Evolutionary conservation across 2,329 filamentous ascomycete species (phyloP), one percentile per base, ranked within the genome.

Genomic region (Scorias spongiosa): DNA sequence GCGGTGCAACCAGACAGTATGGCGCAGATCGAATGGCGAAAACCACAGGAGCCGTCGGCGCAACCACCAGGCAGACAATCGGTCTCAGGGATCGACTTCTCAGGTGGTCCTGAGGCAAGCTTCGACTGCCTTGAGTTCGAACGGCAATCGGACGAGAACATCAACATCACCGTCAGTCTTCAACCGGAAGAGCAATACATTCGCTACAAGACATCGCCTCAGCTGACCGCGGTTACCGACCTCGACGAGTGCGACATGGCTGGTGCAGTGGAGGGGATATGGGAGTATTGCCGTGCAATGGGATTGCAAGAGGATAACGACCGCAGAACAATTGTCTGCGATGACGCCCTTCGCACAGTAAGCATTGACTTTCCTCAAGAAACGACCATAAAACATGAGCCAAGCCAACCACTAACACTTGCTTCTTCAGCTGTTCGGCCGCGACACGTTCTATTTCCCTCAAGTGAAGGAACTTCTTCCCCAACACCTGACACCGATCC

Each of bases 41-140:
- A 91, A 59, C 82, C 86, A 4, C 78, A 70, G 40, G 20, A 26
- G 20, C 20, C 20, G 20, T 63, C 67, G 65, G 56, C 70, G 51
- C 66, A 70, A 60, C 60, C n/a, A 66, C 69, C 48, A 29, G 41
- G 49, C 28, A 36, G 32, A 36, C 38, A 40, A 20, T 28, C 14
- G 20, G 11, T 14, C 12, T 18, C 14, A 17, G 38, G 14, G 3
- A 51, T 45, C 18, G 48, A 49, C 43, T 57, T 50, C 61, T 72
- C 76, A 34, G 74, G 72, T 42, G 72, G 80, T 6, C 70, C 78
- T 29, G 77, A 78, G 29, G 75, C 78, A 39, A 85, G 93, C 57
- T 94, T 96, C 57, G 91, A 95, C 64, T 82, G 84, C 58, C 69
- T 98, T 39, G 82, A 87, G 38, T 96, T 98, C 61, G 86, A 93